Conservation (phyloP, 345 rosid genomes). For the Citrus trifoliata region DNA sequence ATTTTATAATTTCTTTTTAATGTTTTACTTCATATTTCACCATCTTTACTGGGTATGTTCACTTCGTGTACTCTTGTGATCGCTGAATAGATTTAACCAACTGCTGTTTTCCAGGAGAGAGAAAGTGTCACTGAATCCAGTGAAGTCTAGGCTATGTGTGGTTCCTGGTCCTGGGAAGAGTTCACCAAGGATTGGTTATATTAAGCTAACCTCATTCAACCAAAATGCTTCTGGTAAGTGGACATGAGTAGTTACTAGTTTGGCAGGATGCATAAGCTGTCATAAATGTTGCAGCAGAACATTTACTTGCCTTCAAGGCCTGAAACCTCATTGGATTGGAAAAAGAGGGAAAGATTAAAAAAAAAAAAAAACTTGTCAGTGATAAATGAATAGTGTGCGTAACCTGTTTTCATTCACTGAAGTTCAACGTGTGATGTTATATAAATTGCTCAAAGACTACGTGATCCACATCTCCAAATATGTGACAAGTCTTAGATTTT, state of each 20-base stretch:
- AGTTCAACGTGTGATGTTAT: not conserved
- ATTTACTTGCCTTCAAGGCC: not conserved
- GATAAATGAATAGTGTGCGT: not conserved
- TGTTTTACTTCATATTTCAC: not conserved
- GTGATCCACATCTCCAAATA: not conserved
- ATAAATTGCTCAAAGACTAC: not conserved
- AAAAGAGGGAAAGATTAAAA: not conserved
- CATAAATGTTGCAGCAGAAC: not conserved
- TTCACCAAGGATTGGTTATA: slow-evolving; percentile 79
- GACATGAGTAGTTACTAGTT: slow-evolving; percentile 1
- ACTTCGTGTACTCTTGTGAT: not conserved
- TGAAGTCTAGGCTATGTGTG: slow-evolving; percentile 80
- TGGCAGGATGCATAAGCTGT: not conserved
- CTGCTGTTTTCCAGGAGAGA: slow-evolving; percentile 59
- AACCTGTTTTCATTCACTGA: not conserved
- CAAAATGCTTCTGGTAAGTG: slow-evolving; percentile 81
- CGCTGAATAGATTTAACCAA: slow-evolving; percentile 1
- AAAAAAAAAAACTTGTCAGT: not conserved
- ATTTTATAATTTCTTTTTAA: not conserved
- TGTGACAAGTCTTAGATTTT: not conserved
- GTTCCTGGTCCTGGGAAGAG: slow-evolving; percentile 67
- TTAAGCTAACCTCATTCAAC: slow-evolving; percentile 78
- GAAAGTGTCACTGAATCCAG: slow-evolving; percentile 80
- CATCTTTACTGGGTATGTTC: not conserved
- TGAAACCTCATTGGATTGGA: not conserved